Conservation (phyloP, 441 rosid species). For the Syzygium syzygioides region DNA sequence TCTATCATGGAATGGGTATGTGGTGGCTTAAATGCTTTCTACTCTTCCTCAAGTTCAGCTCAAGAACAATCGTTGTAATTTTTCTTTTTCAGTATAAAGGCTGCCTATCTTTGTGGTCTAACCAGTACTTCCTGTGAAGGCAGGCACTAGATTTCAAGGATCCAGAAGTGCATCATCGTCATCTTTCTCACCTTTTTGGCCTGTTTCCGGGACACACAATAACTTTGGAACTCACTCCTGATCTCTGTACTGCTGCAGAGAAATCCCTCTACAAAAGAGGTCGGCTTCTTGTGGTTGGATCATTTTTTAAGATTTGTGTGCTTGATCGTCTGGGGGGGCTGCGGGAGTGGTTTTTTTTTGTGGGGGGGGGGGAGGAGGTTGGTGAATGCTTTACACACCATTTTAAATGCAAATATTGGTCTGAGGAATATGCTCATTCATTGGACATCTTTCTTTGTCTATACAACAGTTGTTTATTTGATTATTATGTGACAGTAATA, state of each 20-base stretch:
- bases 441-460: not conserved
- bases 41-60: not conserved
- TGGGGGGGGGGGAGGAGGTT: not conserved
- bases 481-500: not conserved
- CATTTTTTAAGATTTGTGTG: not conserved
- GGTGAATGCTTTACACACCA: not conserved
- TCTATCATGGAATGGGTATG: constrained; percentile 52
- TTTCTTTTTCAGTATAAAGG: not conserved
- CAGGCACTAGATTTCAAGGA: constrained; percentile 78
- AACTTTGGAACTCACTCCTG: constrained; percentile 55
- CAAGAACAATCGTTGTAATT: not conserved
- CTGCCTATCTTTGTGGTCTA: not conserved
- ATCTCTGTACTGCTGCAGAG: constrained; percentile 72
- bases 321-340: not conserved
- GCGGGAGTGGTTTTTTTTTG: not conserved
- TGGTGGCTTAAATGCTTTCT: not conserved
- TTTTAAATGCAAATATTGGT: not conserved
- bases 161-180: constrained; percentile 84
- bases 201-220: constrained; percentile 91
- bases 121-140: constrained; percentile 4
- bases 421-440: not conserved
- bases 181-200: constrained; percentile 85
- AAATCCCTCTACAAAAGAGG: constrained; percentile 79
- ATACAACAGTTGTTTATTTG: not conserved
- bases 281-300: constrained; percentile 1